These are phyloP conservation scores for Naumovozyma castellii DNA, from an alignment of 805 yeast species.

Conservation along the genomic window DNA sequence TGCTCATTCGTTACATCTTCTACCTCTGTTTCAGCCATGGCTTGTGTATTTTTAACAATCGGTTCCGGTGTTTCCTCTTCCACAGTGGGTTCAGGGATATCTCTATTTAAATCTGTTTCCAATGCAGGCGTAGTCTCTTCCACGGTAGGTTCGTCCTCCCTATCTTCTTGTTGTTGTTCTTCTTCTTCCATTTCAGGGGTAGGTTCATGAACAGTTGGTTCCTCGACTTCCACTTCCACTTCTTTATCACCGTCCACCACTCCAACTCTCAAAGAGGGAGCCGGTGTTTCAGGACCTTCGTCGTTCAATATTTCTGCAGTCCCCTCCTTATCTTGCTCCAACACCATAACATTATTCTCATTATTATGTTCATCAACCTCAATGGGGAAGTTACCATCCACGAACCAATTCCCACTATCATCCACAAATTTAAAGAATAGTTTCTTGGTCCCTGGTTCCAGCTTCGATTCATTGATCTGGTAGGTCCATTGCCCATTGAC, in stretches of 20 bases:
- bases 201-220: conserved; percentile 26
- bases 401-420: conserved; percentile 24
- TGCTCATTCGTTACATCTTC: not conserved
- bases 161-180: conserved; percentile 7
- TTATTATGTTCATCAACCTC: conserved; percentile 32
- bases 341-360: conserved; percentile 30
- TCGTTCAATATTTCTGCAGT: conserved; percentile 3
- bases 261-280: conserved; percentile 13
- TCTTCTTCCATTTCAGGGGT: conserved; percentile 3
- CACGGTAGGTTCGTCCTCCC: conserved; percentile 2
- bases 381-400: conserved; percentile 20
- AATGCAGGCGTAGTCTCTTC: not conserved
- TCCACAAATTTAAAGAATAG: conserved; percentile 25
- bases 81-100: not conserved
- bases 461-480: not conserved
- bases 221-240: conserved; percentile 7
- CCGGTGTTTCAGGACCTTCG: conserved; percentile 25
- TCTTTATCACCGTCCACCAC: not conserved
- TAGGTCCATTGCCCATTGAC: not conserved
- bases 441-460: conserved; percentile 1
- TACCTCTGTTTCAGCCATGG: not conserved
- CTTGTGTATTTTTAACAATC: not conserved
- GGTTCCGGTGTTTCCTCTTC: not conserved
- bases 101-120: not conserved
- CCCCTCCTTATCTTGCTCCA: conserved; percentile 3